phyloP scores from a whole-genome alignment of 2,329 filamentous ascomycete genomes.

The Ophiostoma sp. region DNA sequence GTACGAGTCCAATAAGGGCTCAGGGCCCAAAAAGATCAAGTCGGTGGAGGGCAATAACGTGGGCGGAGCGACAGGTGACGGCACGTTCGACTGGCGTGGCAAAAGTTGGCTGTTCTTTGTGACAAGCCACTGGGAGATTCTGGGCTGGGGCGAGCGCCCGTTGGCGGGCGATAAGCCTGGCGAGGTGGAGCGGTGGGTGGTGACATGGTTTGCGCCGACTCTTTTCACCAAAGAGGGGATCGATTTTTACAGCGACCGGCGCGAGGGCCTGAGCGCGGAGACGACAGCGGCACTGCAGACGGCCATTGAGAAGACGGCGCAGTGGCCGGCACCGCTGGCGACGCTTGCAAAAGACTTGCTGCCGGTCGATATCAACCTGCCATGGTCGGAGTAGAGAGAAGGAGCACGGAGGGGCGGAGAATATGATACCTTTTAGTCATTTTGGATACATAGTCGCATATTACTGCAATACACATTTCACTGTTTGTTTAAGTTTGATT shows the following conservation, averaged over 20 bases:
- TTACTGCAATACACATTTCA: background rate
- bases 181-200: constrained; percentile 63
- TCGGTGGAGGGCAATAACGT: constrained; percentile 64
- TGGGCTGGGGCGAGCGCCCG: constrained; percentile 67
- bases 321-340: constrained; percentile 53
- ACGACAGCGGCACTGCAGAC: constrained; percentile 38
- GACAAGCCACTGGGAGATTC: constrained; percentile 75
- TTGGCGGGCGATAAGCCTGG: constrained; percentile 40
- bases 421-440: background rate
- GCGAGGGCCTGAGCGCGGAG: constrained; percentile 58
- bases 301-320: constrained; percentile 39
- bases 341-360: constrained; percentile 51
- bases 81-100: constrained; percentile 73
- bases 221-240: constrained; percentile 80
- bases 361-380: constrained; percentile 53
- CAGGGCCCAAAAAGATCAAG: constrained; percentile 51
- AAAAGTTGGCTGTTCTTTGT: constrained; percentile 73
- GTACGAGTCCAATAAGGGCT: constrained; percentile 58
- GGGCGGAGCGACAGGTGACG: constrained; percentile 40
- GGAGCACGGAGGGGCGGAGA: background rate
- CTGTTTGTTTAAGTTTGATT: background rate
- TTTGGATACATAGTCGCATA: background rate
- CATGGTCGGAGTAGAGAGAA: constrained; percentile 46
- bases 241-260: constrained; percentile 71
- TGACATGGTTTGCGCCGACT: constrained; percentile 83